Percentiles rank a stretch among this genome's conserved stretches.
Evolutionary conservation across 345 rosid species (phyloP).

Genomic region (Citrus inodora): DNA sequence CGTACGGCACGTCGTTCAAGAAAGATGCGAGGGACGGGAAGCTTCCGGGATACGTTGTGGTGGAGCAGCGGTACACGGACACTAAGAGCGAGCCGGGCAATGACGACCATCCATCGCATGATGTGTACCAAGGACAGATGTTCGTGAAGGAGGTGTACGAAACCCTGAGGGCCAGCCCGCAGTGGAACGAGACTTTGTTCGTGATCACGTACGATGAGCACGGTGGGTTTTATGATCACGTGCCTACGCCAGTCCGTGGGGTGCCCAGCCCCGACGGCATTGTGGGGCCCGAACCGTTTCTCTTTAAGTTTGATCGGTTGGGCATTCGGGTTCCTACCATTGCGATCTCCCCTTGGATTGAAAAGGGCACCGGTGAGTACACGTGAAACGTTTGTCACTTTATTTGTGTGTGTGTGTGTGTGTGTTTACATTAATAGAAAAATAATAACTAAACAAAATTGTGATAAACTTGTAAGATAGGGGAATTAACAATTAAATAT

Average conservation of each 20-base stretch:
- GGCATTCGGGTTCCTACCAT: conserved; percentile 91
- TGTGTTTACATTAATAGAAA: no score
- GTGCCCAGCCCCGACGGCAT: conserved; percentile 88
- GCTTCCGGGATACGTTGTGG: conserved; percentile 61
- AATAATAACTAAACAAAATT: no score
- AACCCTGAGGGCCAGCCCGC: conserved; percentile 81
- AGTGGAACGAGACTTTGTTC: conserved; percentile 76
- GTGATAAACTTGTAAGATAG: no score
- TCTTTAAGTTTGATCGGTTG: conserved; percentile 62
- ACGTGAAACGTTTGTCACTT: background rate
- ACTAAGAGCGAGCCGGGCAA: conserved; percentile 46
- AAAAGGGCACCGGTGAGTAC: conserved; percentile 63
- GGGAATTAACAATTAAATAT: no score
- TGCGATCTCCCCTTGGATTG: conserved; percentile 77
- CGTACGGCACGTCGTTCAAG: conserved; percentile 48
- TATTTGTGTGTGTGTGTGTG: no score
- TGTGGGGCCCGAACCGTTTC: conserved; percentile 76
- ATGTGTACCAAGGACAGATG: conserved; percentile 85
- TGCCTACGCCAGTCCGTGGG: conserved; percentile 72
- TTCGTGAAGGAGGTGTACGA: conserved; percentile 86
- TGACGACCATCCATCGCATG: conserved; percentile 95
- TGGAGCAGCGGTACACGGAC: conserved; percentile 90
- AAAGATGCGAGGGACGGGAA: conserved; percentile 54
- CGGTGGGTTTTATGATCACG: conserved; percentile 91
- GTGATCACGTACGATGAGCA: conserved; percentile 93